Conservation (phyloP, 2,329 filamentous ascomycete genomes). For the Gnomoniopsis smithogilvyi region DNA sequence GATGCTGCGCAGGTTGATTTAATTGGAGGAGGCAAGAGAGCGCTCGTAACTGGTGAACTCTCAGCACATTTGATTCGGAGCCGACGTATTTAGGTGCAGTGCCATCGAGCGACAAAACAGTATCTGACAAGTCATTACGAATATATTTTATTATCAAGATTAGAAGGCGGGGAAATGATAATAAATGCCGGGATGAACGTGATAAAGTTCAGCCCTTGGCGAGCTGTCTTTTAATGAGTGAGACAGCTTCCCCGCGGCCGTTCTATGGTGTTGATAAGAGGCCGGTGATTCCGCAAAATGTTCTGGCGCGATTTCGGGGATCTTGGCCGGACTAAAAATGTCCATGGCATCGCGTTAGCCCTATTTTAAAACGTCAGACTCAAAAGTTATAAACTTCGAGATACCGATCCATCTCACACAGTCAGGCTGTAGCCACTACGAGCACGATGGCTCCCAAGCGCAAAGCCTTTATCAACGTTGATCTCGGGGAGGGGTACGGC, state of each 20-base stretch:
- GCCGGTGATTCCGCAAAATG: background rate
- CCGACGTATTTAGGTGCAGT: background rate
- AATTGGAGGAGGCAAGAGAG: background rate
- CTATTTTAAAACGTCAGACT: too few species aligned
- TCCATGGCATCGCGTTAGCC: too few species aligned
- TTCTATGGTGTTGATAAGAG: background rate
- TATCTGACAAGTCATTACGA: background rate
- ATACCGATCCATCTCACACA: background rate
- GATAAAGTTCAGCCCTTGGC: background rate
- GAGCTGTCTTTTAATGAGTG: background rate
- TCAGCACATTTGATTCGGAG: background rate
- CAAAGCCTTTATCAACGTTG: slow-evolving; percentile 36
- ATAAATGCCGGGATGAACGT: background rate
- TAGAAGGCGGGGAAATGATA: background rate
- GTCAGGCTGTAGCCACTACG: background rate
- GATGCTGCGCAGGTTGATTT: background rate
- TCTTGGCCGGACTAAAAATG: too few species aligned
- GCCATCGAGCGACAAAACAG: background rate
- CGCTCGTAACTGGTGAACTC: background rate
- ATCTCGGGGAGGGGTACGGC: slow-evolving; percentile 44
- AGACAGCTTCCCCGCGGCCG: background rate
- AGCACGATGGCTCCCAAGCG: slow-evolving; percentile 1
- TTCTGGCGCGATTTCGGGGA: too few species aligned
- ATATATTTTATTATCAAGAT: background rate
- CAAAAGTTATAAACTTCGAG: background rate